Conservation (phyloP, 352 stramenopile genomes). For the Blastocystis sp. region DNA sequence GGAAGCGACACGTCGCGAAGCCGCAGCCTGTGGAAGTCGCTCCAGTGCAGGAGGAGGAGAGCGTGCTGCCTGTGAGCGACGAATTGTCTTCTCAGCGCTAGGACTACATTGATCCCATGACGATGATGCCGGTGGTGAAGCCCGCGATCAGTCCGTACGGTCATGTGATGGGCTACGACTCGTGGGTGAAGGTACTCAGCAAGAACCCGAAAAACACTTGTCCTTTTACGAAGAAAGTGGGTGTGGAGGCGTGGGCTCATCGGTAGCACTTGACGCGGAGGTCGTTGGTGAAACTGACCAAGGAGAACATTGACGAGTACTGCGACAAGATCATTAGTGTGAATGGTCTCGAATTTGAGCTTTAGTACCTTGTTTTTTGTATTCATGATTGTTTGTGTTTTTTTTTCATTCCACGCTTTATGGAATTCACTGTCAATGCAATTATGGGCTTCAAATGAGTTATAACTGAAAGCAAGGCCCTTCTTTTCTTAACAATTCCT, state of each 20-base stretch:
- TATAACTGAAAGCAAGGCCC: too few relatives aligned
- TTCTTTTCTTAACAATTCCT: too few relatives aligned
- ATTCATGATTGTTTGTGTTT: too few relatives aligned
- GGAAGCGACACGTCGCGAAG: neutral
- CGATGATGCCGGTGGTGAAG: conserved; percentile 50
- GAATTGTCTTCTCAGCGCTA: neutral
- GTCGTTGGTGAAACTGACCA: conserved; percentile 36
- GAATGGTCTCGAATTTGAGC: neutral
- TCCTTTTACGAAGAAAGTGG: conserved; percentile 55
- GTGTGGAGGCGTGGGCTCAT: neutral
- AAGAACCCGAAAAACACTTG: conserved; percentile 49
- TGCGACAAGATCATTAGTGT: conserved; percentile 53
- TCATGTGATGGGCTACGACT: conserved; percentile 56
- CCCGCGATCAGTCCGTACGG: conserved; percentile 47
- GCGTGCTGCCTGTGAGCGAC: neutral
- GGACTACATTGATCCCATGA: conserved; percentile 57
- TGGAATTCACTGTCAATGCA: too few relatives aligned
- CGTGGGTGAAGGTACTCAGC: conserved; percentile 52
- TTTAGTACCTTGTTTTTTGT: neutral
- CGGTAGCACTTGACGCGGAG: conserved; percentile 43
- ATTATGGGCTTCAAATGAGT: too few relatives aligned
- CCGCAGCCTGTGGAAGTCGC: neutral
- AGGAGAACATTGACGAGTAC: conserved; percentile 54
- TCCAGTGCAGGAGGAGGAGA: neutral
- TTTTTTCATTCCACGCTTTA: too few relatives aligned